Evolutionary conservation across 345 rosid genomes (phyloP), one percentile per base, ranked within the genome.

Genomic region (Linum lewisii): DNA sequence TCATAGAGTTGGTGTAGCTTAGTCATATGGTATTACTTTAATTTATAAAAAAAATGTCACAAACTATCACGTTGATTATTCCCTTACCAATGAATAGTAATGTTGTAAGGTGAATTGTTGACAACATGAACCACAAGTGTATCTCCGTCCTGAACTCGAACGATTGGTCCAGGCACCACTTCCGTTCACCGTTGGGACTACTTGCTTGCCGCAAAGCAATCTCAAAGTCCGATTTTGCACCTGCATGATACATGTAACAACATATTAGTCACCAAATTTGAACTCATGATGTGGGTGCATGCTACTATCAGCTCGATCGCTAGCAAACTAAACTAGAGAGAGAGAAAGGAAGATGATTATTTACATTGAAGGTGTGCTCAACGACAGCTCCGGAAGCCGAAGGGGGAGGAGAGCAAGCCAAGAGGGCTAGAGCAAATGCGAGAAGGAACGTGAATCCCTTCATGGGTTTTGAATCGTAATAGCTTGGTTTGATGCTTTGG

Each of bases 11-110:
- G 47, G 47, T 42, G 11, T 34, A 15, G 47, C 14, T 42, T 42
- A 42, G 18, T 10, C 18, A 42, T 42, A 42, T 42, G 14, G 14
- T 10, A 42, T 42, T 6, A 42, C 7, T 10, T 10, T 6, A 42
- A 42, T 10, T 10, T 7, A 10, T 10, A 6, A 42, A 10, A 42
- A 42, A 34, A 34, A 34, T 4, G 38, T 9, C 38, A 34, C 38
- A 9, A 34, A 15, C 11, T 10, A 42, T 10, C 4, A 42, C 11
- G 56, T 52, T 20, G 56, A 20, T n/a, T 21, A 24, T 20, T 52
- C 23, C 14, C 6, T 62, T 83, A 92, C 98, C 98, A 92, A 63
- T 92, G 98, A 67, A 92, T 75, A 6, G 91, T 83, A 47, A 92
- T 51, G 75, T 84, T 85, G 68, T 92, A 85, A 34, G 98, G 98